Evolutionary conservation across 768 basidiomycete genomes (phyloP).

Genomic region (Lentinula raphanica): DNA sequence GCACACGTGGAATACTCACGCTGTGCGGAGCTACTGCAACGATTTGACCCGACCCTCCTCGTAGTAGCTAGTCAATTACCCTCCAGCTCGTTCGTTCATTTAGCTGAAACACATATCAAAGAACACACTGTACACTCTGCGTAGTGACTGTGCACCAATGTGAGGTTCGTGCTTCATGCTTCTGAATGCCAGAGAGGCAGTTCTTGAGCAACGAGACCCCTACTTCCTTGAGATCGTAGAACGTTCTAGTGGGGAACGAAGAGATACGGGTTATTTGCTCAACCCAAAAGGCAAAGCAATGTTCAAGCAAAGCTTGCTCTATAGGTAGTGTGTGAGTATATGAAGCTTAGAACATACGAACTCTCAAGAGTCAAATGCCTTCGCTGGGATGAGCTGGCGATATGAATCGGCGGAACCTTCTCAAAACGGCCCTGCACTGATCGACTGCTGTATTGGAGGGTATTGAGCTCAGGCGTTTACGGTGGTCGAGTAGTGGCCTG

Average conservation of each 20-base stretch:
- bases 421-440: neutral
- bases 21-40: neutral
- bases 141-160: neutral
- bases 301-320: too few species aligned
- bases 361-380: neutral
- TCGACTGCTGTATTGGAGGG: neutral
- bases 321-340: neutral
- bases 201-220: too few species aligned
- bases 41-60: neutral
- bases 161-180: neutral
- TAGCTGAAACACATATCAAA: constrained; percentile 1
- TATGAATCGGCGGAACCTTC: neutral
- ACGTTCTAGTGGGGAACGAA: too few species aligned
- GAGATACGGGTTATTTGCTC: too few species aligned
- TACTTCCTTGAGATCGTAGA: neutral
- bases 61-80: neutral
- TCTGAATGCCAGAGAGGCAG: too few species aligned
- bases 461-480: too few species aligned
- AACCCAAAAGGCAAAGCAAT: too few species aligned
- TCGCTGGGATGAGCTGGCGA: neutral
- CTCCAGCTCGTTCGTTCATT: constrained; percentile 1
- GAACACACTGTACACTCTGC: neutral
- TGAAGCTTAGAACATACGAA: neutral
- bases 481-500: too few species aligned
- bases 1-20: constrained; percentile 4